Evolutionary conservation across 148 eudicot genomes (phyloP).

Genomic region (Camellia granthamiana): DNA sequence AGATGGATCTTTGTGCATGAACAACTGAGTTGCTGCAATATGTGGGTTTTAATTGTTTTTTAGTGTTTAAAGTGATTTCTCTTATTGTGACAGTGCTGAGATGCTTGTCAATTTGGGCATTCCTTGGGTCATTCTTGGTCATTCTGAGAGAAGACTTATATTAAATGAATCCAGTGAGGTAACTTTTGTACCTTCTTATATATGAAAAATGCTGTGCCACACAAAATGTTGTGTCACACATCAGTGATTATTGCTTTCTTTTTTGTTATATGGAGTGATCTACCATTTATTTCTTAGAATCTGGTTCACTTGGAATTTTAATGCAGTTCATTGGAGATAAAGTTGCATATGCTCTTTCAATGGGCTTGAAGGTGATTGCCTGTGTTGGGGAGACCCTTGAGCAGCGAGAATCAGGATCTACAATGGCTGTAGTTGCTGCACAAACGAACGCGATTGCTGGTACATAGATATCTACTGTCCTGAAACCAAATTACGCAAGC

Average conservation of each 20-base stretch:
- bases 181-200: background rate
- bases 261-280: background rate
- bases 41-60: too few relatives aligned
- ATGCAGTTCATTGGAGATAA: constrained; percentile 62
- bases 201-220: too few relatives aligned
- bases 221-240: background rate
- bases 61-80: background rate
- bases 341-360: constrained; percentile 60
- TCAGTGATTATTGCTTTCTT: background rate
- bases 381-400: constrained; percentile 73
- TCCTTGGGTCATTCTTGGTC: constrained; percentile 70
- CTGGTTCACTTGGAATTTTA: constrained; percentile 13
- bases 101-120: constrained; percentile 67
- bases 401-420: constrained; percentile 66
- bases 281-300: constrained; percentile 8
- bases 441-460: constrained; percentile 70
- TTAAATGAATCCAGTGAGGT: constrained; percentile 61
- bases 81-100: constrained; percentile 44
- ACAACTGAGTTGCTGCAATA: too few relatives aligned
- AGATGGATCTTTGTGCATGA: too few relatives aligned
- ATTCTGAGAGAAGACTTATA: constrained; percentile 63
- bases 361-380: constrained; percentile 65
- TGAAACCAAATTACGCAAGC: background rate
- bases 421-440: constrained; percentile 59
- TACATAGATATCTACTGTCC: constrained; percentile 10